Evolutionary conservation across 2,329 filamentous ascomycete species (phyloP), one percentile per base, ranked within the genome.

Genomic region (Neocatenulostroma microsporum): DNA sequence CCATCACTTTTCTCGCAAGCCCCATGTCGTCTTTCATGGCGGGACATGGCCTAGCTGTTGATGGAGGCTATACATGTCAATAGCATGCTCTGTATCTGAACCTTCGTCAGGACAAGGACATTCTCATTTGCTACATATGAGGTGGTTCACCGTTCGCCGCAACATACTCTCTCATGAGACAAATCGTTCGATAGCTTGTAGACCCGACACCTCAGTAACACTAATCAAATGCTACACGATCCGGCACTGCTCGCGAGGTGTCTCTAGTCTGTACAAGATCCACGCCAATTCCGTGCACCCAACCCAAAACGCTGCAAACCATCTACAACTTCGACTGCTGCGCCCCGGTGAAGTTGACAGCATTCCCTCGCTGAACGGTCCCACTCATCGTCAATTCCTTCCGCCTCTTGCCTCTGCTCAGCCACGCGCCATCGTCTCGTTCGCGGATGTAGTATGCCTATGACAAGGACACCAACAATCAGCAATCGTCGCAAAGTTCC

Each of bases 1-100:
- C 73, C 20, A 73, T 78, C 5, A 66, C 65, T 37, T 47, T 51
- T 32, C 23, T 49, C 19, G 39, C 40, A 4, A 41, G 42, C 30
- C 35, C 35, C 10, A 53, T 59, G 53, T 33, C 49, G 36, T 19
- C 63, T 51, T 48, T 46, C 29, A 48, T 48, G 43, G 38, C 39
- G 7, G 47, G 47, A 3, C 30, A 31, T 19, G 36, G 27, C 5
- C 10, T 50, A 28, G 37, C 37, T 15, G 41, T 50, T 5, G 47
- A 50, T 37, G 45, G 47, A 25, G 46, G 42, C 2, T 48, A 40
- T 36, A 48, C 45, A 9, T 40, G 38, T 18, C 17, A 30, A 34
- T 34, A 15, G 11, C n/a, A n/a, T n/a, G n/a, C n/a, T n/a, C n/a
- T n/a, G n/a, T n/a, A n/a, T n/a, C n/a, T n/a, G n/a, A n/a, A n/a